Percentiles rank a stretch among this genome's conserved stretches.
Conservation (phyloP, 2,329 filamentous ascomycete genomes). For the Arachnomyces sp. region DNA sequence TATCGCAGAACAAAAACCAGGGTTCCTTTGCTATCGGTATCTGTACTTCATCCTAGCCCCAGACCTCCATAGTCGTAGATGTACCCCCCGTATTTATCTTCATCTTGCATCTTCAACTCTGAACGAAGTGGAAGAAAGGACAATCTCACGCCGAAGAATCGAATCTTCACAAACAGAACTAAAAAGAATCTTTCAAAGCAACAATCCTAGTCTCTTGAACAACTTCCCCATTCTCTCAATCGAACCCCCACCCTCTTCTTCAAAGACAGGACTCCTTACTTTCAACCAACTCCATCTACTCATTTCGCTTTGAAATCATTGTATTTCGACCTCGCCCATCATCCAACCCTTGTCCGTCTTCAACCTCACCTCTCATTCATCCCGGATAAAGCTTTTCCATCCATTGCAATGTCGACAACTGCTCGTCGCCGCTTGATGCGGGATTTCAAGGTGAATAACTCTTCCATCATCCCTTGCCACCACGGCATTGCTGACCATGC, state of each 20-base stretch:
- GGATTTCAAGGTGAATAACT: conserved; percentile 83
- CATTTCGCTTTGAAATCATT: too few relatives aligned
- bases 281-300: not conserved
- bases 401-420: conserved; percentile 70
- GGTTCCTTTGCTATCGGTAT: too few relatives aligned
- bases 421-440: conserved; percentile 95
- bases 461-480: not conserved
- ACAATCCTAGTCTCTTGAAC: conserved; percentile 5
- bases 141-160: too few relatives aligned
- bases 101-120: not conserved
- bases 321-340: too few relatives aligned
- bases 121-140: not conserved
- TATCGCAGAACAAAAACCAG: too few relatives aligned
- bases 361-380: too few relatives aligned
- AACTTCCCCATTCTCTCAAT: conserved; percentile 12
- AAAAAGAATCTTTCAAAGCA: conserved; percentile 3
- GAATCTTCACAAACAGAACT: too few relatives aligned
- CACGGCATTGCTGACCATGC: conserved; percentile 1
- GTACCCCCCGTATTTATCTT: too few relatives aligned
- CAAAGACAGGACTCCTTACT: conserved; percentile 6
- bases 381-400: not conserved
- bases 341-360: too few relatives aligned
- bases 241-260: conserved; percentile 9
- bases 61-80: too few relatives aligned
- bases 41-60: too few relatives aligned